Percentiles rank a stretch among this genome's conserved stretches.
Evolutionary conservation across 148 eudicot species (phyloP).

Genomic region (Nepenthes mirabilis): DNA sequence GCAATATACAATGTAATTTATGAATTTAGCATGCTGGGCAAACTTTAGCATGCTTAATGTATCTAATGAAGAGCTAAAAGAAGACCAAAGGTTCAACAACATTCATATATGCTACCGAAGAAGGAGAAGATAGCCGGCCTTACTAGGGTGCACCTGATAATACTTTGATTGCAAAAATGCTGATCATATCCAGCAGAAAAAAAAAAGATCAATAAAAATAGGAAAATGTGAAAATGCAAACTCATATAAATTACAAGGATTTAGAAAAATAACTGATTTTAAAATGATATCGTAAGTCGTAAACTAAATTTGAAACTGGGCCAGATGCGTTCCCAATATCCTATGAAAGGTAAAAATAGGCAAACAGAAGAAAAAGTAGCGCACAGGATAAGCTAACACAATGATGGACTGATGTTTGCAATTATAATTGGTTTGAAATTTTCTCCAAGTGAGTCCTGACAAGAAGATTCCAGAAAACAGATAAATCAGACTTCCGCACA

Average conservation of each 20-base stretch:
- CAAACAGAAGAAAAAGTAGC: background rate
- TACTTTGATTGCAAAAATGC: no score
- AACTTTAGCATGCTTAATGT: constrained; percentile 92
- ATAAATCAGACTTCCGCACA: background rate
- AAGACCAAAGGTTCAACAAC: background rate
- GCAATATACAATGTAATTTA: constrained; percentile 58
- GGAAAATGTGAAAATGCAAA: no score
- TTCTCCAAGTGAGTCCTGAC: constrained; percentile 96
- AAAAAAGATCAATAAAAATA: no score
- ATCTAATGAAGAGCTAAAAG: constrained; percentile 83
- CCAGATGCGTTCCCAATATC: no score
- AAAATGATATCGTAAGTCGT: background rate
- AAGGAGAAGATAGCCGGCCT: no score
- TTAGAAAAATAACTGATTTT: no score
- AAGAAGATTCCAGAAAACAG: background rate
- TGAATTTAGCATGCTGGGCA: constrained; percentile 96
- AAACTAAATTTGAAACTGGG: no score
- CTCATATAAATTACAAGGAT: no score
- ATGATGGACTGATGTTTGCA: constrained; percentile 90
- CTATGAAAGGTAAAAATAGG: no score
- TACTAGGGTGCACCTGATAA: no score
- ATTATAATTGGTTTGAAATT: constrained; percentile 89
- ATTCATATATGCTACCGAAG: background rate
- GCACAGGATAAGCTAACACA: constrained; percentile 35
- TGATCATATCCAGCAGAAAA: no score